Evolutionary conservation across 129 eudicot genomes (phyloP), one percentile per base, ranked within the genome.

Genomic region (Ambrosia artemisiifolia): DNA sequence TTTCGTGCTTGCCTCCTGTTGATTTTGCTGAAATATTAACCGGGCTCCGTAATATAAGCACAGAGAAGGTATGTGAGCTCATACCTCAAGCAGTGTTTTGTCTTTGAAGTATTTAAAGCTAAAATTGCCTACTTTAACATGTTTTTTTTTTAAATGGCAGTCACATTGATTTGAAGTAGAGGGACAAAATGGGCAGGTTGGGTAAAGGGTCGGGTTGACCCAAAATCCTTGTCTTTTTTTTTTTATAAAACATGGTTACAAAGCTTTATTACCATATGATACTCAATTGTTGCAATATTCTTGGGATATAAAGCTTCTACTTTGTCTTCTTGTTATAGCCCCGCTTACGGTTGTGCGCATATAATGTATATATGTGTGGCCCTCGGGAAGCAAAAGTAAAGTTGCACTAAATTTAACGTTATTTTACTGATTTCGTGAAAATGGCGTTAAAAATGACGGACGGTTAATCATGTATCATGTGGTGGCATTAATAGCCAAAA

Each of bases 1-100:
- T 89, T 76, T 85, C 96, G 42, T 79, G 92, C 86, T 66, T 81
- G 75, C 98, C 98, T 19, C 98, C 98, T 61, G 75, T 75, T 16
- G 98, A 93, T 84, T 93, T 93, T 84, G 85, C 98, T 47, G 91
- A 83, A 76, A 73, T 84, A 57, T 49, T 89, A 75, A 83, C 87
- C 0, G 80, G 78, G 55, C 88, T 93, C n/a, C 96, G 96, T 42
- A 79, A 73, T 20, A 73, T 87, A 67, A 79, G 84, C 65, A 71
- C 79, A 19, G 71, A 85, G 62, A 86, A 89, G 89, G 91, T 85
- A 72, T 65, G 30, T 11, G 40, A 76, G 14, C 44, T 68, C 40
- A 44, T 53, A 48, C 62, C 34, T 17, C 12, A 59, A 68, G 12
- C 30, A 33, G 34, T 32, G n/a, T 76, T 34, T 46, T 56, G 3